Base-by-base conservation (phyloP, 108 stramenopile genomes). In the Cyclotella atomus region DNA sequence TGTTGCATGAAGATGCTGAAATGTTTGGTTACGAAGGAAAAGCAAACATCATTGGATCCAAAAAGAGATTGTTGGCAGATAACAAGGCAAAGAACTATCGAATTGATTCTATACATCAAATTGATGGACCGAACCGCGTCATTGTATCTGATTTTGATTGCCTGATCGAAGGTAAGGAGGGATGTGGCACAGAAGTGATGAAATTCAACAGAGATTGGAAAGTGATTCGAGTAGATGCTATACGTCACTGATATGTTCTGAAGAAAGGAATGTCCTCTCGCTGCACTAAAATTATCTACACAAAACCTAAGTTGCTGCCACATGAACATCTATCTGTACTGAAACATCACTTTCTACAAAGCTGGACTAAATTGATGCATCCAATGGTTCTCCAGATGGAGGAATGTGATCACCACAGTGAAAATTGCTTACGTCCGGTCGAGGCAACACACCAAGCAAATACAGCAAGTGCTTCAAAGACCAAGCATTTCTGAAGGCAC, bases 401-500 rank as follows among this genome's bases (percentile, higher is more conserved):
- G 72, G 72, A 0, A 74, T 33, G 43, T 81, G 79, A 65, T 81
- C 79, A 17, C 79, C 79, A 52, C 79, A 81, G 41, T 81, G 79
- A 59, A 81, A 81, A n/a, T 41, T 38, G 15, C 46, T 73, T 49
- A 81, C 85, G 65, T 92, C 91, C 2, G 91, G 87, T 19, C 72
- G 65, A 5, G 62, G 54, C n/a, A 81, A 50, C 1, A 87, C 85
- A 0, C 83, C 90, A 33, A 92, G 53, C 34, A 76, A 50, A 57
- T 87, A 86, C 68, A 92, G 54, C 45, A 92, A 80, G 53, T 92
- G 87, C 41, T 75, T 75, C 34, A 92, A 82, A 17, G 87, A 88
- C 91, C 91, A 92, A 17, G 91, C 91, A 15, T 53, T 72, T 23
- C 89, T 82, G 73, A 92, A 92, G 36, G 87, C 71, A 6, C 91